These are phyloP conservation scores for Clitopilus hobsonii DNA, from an alignment of 768 basidiomycete genomes.

Conservation along the genomic window DNA sequence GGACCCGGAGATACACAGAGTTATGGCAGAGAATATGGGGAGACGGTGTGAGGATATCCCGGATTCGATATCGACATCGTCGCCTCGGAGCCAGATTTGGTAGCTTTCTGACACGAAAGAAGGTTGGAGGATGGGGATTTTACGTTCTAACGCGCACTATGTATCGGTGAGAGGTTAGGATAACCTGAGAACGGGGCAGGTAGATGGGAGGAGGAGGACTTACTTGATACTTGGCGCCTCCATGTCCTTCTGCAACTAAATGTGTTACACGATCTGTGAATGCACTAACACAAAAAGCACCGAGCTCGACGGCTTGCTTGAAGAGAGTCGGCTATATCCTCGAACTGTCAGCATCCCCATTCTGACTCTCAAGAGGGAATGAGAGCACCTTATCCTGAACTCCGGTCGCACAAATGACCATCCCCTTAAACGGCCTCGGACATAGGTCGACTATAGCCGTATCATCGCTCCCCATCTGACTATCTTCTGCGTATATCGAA, in stretches of 20 bases:
- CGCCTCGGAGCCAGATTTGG: slow-evolving; percentile 72
- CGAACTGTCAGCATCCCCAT: not conserved
- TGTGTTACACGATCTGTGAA: slow-evolving; percentile 89
- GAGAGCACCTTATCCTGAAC: slow-evolving; percentile 68
- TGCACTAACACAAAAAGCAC: slow-evolving; percentile 61
- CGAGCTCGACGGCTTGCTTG: slow-evolving; percentile 75
- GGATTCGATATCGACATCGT: slow-evolving; percentile 67
- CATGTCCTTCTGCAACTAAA: slow-evolving; percentile 76
- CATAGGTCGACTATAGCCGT: slow-evolving; percentile 40
- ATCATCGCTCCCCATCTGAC: slow-evolving; percentile 43
- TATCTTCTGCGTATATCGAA: slow-evolving; percentile 42
- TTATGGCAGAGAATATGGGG: slow-evolving; percentile 66
- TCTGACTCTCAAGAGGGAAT: not conserved
- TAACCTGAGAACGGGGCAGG: slow-evolving; percentile 6
- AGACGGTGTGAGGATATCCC: too few species aligned
- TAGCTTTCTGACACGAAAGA: slow-evolving; percentile 76
- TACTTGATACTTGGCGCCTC: slow-evolving; percentile 81
- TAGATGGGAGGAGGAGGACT: slow-evolving; percentile 8
- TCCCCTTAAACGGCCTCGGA: slow-evolving; percentile 64
- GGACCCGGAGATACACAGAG: slow-evolving; percentile 74
- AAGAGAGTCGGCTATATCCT: slow-evolving; percentile 64
- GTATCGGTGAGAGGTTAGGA: not conserved
- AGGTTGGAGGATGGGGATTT: slow-evolving; percentile 74
- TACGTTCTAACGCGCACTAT: slow-evolving; percentile 78
- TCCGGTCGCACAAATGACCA: slow-evolving; percentile 73